Base-by-base conservation (phyloP, 371 early-diverging fungal species). In the Lichtheimia ornata region DNA sequence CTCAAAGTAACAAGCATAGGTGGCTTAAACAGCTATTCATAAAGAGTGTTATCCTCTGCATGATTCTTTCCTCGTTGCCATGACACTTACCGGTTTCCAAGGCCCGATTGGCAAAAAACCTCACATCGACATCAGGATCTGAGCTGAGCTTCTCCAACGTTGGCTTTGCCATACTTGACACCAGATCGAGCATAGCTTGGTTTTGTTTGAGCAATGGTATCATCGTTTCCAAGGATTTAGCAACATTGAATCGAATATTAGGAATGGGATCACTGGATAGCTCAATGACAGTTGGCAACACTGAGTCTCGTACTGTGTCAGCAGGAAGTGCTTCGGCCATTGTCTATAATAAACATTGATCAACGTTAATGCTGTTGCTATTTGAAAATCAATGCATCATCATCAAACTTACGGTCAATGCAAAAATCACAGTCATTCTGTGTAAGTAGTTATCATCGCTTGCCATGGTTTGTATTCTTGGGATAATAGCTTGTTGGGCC, bases 211-310 rank as follows among this genome's bases (percentile, higher is more conserved):
- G 81, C 44, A 93, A 82, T 30, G 91, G 94, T 59, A 91, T 86
- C 77, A 99, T 74, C 20, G 86, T 84, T 73, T 94, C 94, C 74
- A 96, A 82, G 53, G 93, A 88, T 76, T 99, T 99, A 58, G 97
- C 97, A 14, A 96, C 97, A 69, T 97, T 99, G 86, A 99, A 99
- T 49, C 99, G 94, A 70, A 99, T 97, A 74, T 99, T 99, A 66
- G 99, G 98, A 63, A 99, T 97, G 18, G 96, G 96, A 70, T 99
- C 99, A 44, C 84, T 83, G 30, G 90, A 89, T 63, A 98, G 83
- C 55, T 76, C 84, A 63, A 85, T 86, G 53, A 97, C 87, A 15
- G 95, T 90, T 11, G 99, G 98, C 64, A 99, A 66, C 61, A 97
- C 90, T 63, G 85, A 81, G 49, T 95, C 95, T 63, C 89, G 90